Base-by-base conservation (phyloP, 169 alveolate species). In the Cryptosporidium baileyi region DNA sequence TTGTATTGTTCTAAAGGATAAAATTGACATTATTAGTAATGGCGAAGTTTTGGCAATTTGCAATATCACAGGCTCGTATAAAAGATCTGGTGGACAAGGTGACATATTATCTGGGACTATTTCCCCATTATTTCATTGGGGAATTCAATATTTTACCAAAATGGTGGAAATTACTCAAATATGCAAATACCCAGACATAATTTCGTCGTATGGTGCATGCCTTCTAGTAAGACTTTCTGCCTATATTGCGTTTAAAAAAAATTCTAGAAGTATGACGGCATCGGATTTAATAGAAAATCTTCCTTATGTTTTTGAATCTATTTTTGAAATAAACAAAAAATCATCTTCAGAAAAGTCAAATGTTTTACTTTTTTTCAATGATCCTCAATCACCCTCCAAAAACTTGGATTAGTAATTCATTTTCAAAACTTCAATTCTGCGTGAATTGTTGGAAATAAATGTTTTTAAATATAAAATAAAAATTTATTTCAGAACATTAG, bases 51-150 rank as follows among this genome's bases (percentile, higher is more conserved):
- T 91, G 19, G 94, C 92, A 54, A 82, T 89, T 54, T 93, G 94
- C 22, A 81, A 63, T 13, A 38, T 89, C 54, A 38, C 89, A 61
- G 95, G 95, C 1, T 88, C 94, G 15, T 60, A 80, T 57, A 95
- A 95, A 81, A 90, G 97, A 80, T 89, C 95, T 30, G 94, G 95
- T 60, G 95, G 96, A n/a, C 88, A 92, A 79, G 96, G 97, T n/a
- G 96, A 92, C 82, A 47, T 92, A 61, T 80, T 91, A 49, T 49
- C 92, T 61, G 96, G 97, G 15, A 67, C 90, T 40, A 80, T 89
- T 67, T 92, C 91, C 34, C 30, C 92, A 1, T 90, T 91, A 80
- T 59, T 89, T 81, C 51, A 79, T 80, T 90, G 89, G 90, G 82
- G 81, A 17, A 38, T 57, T 8, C 22, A 74, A 22, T 17, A 40